Base-by-base conservation (phyloP, 306 rosid species). In the Trifolium subterraneum region DNA sequence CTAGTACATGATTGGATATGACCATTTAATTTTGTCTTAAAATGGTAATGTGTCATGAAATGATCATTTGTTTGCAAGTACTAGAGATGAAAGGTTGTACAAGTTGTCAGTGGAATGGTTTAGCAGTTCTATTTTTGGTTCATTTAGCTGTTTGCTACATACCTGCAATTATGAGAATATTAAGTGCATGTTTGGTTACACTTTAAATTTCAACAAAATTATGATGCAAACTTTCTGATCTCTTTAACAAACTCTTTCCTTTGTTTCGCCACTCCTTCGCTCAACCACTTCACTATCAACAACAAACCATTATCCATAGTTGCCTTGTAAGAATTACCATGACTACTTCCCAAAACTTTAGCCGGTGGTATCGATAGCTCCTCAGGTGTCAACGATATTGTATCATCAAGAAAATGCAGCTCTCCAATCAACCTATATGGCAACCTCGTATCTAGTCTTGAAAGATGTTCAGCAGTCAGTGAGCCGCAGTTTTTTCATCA, bases 241-340 rank as follows among this genome's bases (percentile, higher is more conserved):
- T 95, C 99, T 88, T 90, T 95, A 12, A 91, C 90, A 66, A 95
- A 95, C 80, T 95, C 99, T 81, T 92, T 95, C 71, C 97, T 92
- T 86, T 87, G 98, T 78, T 92, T 95, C 2, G 99, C 99, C 64
- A 95, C 96, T 39, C 99, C 99, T 92, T 95, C 99, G 58, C 93
- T 87, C 87, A 95, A 76, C 99, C 99, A 95, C 90, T 95, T 95
- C 27, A 95, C 99, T 12, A 97, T 92, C 83, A 95, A 73, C 70
- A 92, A 83, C 72, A 85, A 25, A 47, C 98, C 99, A 63, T 80
- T 88, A 44, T 92, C 98, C 64, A 95, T 82, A 47, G 97, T 92
- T 70, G 99, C 99, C 81, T 88, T 90, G 64, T 95, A 95, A 31
- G 99, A 92, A 42, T 97, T 92, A 39, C 99, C 99, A 62, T 95